Percentiles rank a stretch among this genome's conserved stretches.
Evolutionary conservation across 2,329 filamentous ascomycete species (phyloP).

Genomic region (Ilyonectria sp.): DNA sequence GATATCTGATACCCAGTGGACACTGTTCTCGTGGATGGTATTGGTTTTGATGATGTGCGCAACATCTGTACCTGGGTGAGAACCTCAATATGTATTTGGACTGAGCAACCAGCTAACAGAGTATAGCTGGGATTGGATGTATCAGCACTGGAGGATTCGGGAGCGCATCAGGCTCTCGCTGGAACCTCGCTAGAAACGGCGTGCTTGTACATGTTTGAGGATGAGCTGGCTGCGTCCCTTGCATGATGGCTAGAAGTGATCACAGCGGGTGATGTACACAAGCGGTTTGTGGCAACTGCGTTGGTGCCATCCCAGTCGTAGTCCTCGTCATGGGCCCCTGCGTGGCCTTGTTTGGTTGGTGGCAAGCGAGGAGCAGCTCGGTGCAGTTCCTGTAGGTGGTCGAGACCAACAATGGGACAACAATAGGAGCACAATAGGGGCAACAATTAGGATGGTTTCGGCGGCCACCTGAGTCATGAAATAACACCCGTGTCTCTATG

Average conservation of each 20-base stretch:
- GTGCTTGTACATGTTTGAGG: neutral
- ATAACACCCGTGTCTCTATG: neutral
- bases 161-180: neutral
- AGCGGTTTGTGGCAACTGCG: conserved; percentile 4
- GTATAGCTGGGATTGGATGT: neutral
- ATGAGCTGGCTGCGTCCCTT: conserved; percentile 4
- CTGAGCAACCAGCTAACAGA: neutral
- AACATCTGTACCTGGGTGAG: neutral
- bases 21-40: neutral
- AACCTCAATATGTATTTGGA: neutral
- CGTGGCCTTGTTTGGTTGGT: conserved; percentile 17
- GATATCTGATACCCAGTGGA: neutral
- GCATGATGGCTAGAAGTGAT: neutral
- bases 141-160: neutral
- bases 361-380: conserved; percentile 4
- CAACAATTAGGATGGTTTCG: neutral
- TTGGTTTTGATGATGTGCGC: neutral
- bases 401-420: neutral
- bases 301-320: neutral
- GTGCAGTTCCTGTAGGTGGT: neutral
- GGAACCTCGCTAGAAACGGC: neutral
- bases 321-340: conserved; percentile 4
- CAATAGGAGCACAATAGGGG: neutral
- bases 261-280: conserved; percentile 1
- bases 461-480: neutral